phyloP scores from a whole-genome alignment of 345 rosid species.

The Fremontodendron californicum region DNA sequence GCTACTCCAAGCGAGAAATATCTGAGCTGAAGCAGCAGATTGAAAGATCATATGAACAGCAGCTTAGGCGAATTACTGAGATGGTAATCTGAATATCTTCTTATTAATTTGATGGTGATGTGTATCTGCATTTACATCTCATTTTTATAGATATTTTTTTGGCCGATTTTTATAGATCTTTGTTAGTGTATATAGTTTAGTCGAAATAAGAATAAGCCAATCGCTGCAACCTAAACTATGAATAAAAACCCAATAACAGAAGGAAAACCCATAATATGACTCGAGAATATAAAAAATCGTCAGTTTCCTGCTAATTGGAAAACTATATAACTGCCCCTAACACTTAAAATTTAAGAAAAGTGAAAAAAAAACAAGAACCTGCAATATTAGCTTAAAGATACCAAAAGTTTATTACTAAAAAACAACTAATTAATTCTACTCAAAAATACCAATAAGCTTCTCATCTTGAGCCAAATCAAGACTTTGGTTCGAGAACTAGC shows the following conservation, averaged over 20 bases:
- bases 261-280: neutral
- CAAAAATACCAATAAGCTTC: neutral
- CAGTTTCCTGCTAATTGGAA: neutral
- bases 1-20: conserved; percentile 49
- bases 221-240: no score
- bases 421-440: neutral
- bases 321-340: neutral
- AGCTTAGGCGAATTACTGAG: conserved; percentile 59
- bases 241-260: neutral
- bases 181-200: neutral
- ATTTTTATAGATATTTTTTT: neutral
- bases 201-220: neutral
- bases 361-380: no score
- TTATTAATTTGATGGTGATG: neutral
- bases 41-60: conserved; percentile 47
- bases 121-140: neutral
- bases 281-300: neutral
- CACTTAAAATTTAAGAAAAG: no score
- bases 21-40: conserved; percentile 53
- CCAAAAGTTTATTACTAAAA: neutral
- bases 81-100: conserved; percentile 31
- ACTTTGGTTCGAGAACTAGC: neutral
- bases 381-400: neutral
- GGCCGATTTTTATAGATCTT: neutral
- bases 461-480: neutral